Percentiles rank a stretch among this genome's conserved stretches.
phyloP scores from a whole-genome alignment of 768 basidiomycete species.

The Trametes meyenii region DNA sequence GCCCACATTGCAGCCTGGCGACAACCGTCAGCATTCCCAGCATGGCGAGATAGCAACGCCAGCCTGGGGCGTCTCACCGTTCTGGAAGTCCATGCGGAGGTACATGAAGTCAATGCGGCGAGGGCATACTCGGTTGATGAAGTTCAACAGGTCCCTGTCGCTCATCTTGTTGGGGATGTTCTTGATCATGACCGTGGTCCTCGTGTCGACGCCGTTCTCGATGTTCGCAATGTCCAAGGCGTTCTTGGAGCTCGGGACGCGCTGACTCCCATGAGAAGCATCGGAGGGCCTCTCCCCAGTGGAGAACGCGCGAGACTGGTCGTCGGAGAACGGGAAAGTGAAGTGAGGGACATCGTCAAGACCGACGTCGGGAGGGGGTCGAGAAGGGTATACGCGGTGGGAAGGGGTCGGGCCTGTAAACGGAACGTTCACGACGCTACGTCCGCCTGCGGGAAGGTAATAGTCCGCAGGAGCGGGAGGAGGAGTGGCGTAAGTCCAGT shows the following conservation, averaged over 20 bases:
- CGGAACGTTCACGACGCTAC: not conserved
- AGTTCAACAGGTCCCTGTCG: slow-evolving; percentile 68
- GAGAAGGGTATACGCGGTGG: not conserved
- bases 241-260: slow-evolving; percentile 41
- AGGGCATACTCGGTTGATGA: slow-evolving; percentile 73
- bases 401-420: not conserved
- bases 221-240: slow-evolving; percentile 71
- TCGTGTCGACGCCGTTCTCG: slow-evolving; percentile 74
- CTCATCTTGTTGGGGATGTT: slow-evolving; percentile 94
- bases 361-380: not conserved
- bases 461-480: slow-evolving; percentile 21
- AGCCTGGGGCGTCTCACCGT: slow-evolving; percentile 50
- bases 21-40: not conserved
- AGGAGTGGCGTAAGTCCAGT: slow-evolving; percentile 21
- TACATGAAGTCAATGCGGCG: slow-evolving; percentile 85
- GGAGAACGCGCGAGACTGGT: not conserved
- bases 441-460: slow-evolving; percentile 8
- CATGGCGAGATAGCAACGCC: not conserved
- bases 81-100: slow-evolving; percentile 83
- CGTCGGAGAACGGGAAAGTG: slow-evolving; percentile 10
- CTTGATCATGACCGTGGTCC: slow-evolving; percentile 89
- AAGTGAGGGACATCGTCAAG: slow-evolving; percentile 7
- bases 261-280: not conserved
- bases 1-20: slow-evolving; percentile 73
- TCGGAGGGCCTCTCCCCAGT: not conserved